phyloP scores from a whole-genome alignment of 1,139 yeast genomes.

The Schwanniomyces etchellsii region DNA sequence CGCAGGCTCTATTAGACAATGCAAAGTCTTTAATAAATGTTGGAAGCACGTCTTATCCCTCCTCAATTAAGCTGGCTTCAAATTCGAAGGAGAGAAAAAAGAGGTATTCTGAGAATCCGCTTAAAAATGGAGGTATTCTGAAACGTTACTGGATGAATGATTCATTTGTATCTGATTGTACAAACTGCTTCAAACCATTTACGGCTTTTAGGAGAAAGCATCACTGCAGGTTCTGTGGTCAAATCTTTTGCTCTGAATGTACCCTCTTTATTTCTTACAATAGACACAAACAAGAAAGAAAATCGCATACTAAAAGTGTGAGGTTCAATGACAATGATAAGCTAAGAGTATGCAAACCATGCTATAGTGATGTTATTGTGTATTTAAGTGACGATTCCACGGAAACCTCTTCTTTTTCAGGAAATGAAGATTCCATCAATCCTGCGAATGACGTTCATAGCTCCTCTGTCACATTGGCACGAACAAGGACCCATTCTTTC shows the following conservation, averaged over 20 bases:
- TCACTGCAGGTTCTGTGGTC: slow-evolving; percentile 95
- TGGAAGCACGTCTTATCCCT: slow-evolving; percentile 22
- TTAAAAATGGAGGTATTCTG: slow-evolving; percentile 48
- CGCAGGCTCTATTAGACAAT: slow-evolving; percentile 32
- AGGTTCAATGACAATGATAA: slow-evolving; percentile 49
- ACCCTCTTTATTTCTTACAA: slow-evolving; percentile 74
- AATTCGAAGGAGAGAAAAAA: slow-evolving; percentile 22
- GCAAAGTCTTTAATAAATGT: slow-evolving; percentile 32
- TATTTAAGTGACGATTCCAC: slow-evolving; percentile 62
- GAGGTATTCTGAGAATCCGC: slow-evolving; percentile 39
- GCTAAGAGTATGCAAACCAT: slow-evolving; percentile 74
- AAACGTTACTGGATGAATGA: slow-evolving; percentile 90
- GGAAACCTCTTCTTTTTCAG: slow-evolving; percentile 17
- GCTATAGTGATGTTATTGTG: slow-evolving; percentile 64
- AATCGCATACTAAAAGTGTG: slow-evolving; percentile 20
- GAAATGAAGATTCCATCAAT: slow-evolving; percentile 12
- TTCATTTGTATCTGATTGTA: slow-evolving; percentile 77
- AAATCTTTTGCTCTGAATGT: slow-evolving; percentile 87
- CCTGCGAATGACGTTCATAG: slow-evolving; percentile 12
- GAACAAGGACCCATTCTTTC: slow-evolving; percentile 27
- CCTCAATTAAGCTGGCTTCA: slow-evolving; percentile 21
- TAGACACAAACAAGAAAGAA: slow-evolving; percentile 44
- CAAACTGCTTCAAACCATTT: slow-evolving; percentile 68
- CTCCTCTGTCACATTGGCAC: no score
- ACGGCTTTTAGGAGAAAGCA: slow-evolving; percentile 83